A percentile compares a stretch with the other conserved stretches of the same genome.
phyloP scores from a whole-genome alignment of 495 filamentous ascomycete species.

The Melanomma pulvis-pyrius region DNA sequence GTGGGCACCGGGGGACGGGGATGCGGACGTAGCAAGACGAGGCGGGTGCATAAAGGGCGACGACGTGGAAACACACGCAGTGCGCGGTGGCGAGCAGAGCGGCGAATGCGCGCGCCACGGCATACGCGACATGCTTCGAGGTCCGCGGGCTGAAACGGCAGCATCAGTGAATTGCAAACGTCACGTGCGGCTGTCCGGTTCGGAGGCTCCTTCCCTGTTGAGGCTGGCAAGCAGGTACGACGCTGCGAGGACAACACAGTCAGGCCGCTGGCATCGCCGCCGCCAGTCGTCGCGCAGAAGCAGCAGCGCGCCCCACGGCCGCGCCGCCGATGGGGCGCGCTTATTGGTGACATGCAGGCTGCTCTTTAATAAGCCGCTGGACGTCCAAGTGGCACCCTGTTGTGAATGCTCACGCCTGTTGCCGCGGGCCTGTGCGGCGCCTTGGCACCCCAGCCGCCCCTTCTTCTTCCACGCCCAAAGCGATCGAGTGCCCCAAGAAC shows the following conservation, averaged over 20 bases:
- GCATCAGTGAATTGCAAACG: neutral
- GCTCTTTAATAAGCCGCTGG: conserved; percentile 3
- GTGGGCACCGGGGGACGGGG: neutral
- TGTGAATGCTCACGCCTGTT: neutral
- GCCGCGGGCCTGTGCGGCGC: neutral
- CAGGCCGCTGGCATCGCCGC: neutral
- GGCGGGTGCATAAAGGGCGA: neutral
- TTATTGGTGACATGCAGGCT: neutral
- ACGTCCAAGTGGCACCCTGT: neutral
- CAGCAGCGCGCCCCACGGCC: neutral
- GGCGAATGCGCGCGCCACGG: neutral
- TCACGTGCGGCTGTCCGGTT: neutral
- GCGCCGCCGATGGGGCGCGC: neutral
- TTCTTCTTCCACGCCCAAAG: neutral
- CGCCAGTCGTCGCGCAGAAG: neutral
- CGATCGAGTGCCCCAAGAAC: conserved; percentile 7
- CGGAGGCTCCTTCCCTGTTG: neutral
- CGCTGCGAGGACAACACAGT: neutral
- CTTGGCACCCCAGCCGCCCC: conserved; percentile 4
- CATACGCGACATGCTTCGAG: neutral
- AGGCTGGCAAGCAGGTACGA: neutral
- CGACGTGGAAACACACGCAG: no score
- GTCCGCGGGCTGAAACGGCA: neutral
- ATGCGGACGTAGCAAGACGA: neutral
- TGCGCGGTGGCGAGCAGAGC: neutral